A percentile compares a stretch with the other conserved stretches of the same genome.
These are phyloP conservation scores for Hirschioporus abietinus DNA, from an alignment of 768 basidiomycete genomes.

Conservation along the genomic window DNA sequence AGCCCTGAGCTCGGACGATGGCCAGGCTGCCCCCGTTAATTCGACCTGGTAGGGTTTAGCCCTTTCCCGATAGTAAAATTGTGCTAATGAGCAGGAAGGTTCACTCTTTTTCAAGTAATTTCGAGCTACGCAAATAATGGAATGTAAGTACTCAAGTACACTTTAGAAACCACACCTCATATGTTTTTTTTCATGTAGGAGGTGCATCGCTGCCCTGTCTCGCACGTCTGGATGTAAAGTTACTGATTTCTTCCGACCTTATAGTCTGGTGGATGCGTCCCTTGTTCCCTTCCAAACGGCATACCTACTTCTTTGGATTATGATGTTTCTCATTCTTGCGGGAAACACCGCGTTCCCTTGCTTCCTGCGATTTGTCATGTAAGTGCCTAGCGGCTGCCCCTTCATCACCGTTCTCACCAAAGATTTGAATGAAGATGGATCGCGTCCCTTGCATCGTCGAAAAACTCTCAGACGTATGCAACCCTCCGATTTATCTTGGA, in stretches of 20 bases:
- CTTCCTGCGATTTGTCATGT: constrained; percentile 16
- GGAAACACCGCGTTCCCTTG: constrained; percentile 1
- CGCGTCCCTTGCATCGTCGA: constrained; percentile 14
- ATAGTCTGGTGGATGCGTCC: background rate
- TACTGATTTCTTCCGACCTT: background rate
- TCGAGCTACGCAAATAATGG: constrained; percentile 1
- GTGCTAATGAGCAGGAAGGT: background rate
- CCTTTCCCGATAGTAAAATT: background rate
- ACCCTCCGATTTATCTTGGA: constrained; percentile 32
- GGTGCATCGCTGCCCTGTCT: background rate
- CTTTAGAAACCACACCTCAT: background rate
- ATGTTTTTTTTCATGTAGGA: background rate
- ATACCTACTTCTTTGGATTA: constrained; percentile 1
- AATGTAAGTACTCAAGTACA: background rate
- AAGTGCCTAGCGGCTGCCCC: constrained; percentile 19
- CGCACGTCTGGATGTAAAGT: no score
- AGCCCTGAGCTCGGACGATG: background rate
- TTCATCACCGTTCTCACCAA: background rate
- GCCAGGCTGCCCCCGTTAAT: background rate
- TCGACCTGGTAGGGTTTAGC: background rate
- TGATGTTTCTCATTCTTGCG: constrained; percentile 1
- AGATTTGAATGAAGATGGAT: background rate
- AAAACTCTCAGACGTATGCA: constrained; percentile 23
- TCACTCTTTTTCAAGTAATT: background rate
- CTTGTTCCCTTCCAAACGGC: constrained; percentile 1